A percentile compares a stretch with the other conserved stretches of the same genome.
phyloP scores from a whole-genome alignment of 1,284 basidiomycete genomes.

The Microbotryomycetes sp. region DNA sequence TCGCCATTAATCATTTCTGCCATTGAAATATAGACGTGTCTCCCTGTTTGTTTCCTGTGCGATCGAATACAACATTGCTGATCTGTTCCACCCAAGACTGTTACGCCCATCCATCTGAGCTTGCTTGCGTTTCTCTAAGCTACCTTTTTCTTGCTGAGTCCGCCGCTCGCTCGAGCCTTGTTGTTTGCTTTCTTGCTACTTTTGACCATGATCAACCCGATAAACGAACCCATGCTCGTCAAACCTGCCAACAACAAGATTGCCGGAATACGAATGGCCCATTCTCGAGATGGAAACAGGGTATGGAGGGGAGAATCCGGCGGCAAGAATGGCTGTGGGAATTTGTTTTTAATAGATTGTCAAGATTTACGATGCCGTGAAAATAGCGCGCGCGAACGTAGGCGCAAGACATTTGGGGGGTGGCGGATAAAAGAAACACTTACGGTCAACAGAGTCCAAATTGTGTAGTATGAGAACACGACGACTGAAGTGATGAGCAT shows the following conservation, averaged over 20 bases:
- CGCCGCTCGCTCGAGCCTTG: neutral
- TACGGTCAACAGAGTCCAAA: slow-evolving; percentile 14
- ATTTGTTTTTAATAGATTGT: too few relatives aligned
- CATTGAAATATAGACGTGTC: too few relatives aligned
- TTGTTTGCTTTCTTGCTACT: slow-evolving; percentile 1
- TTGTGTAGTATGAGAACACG: slow-evolving; percentile 9
- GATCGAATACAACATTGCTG: too few relatives aligned
- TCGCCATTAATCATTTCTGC: too few relatives aligned
- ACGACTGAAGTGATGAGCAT: slow-evolving; percentile 7
- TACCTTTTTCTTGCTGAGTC: neutral
- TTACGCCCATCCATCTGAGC: too few relatives aligned
- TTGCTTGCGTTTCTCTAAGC: too few relatives aligned
- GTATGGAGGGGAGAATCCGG: neutral
- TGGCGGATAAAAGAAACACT: neutral
- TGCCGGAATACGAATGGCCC: slow-evolving; percentile 15
- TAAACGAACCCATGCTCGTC: slow-evolving; percentile 4
- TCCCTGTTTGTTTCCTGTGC: too few relatives aligned
- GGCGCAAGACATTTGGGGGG: neutral
- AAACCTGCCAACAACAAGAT: slow-evolving; percentile 14
- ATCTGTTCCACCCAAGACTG: too few relatives aligned
- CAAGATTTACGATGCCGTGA: neutral
- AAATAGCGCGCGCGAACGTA: neutral
- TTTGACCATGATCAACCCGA: slow-evolving; percentile 9
- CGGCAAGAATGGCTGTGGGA: slow-evolving; percentile 12
- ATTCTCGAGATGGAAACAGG: slow-evolving; percentile 17